Evolutionary conservation across 345 rosid species (phyloP).

Genomic region (Jatropha curcas): DNA sequence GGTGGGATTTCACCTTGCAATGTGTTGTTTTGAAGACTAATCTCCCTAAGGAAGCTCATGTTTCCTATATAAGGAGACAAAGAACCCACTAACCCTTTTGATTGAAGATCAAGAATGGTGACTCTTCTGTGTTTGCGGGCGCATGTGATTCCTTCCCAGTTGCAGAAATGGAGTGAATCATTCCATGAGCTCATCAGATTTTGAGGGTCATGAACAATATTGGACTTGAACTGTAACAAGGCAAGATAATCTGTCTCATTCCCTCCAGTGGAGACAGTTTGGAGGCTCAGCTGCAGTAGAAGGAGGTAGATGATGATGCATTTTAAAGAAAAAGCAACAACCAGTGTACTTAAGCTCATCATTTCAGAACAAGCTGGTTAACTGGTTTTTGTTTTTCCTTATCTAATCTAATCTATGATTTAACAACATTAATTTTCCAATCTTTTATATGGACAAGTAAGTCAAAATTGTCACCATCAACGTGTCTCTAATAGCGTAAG

Average conservation of each 20-base stretch:
- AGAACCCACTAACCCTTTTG: slow-evolving; percentile 5
- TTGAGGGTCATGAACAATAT: background rate
- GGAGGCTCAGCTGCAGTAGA: background rate
- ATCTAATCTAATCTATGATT: too few species aligned
- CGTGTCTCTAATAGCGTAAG: too few species aligned
- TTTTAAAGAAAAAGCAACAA: background rate
- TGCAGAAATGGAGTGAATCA: background rate
- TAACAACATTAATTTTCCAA: too few species aligned
- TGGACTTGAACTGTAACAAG: background rate
- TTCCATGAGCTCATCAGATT: background rate
- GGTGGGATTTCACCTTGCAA: slow-evolving; percentile 17
- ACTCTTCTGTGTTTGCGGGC: background rate
- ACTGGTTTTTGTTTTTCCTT: too few species aligned
- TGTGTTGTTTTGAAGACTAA: background rate
- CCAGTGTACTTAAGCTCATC: too few species aligned
- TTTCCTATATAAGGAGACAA: slow-evolving; percentile 1
- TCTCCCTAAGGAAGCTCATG: slow-evolving; percentile 3
- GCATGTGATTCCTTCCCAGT: background rate
- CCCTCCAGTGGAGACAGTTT: background rate
- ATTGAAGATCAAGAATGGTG: background rate
- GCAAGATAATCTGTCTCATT: slow-evolving; percentile 5
- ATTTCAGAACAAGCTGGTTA: too few species aligned
- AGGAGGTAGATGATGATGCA: background rate
- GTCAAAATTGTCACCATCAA: too few species aligned
- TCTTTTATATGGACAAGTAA: too few species aligned